These are phyloP conservation scores for Copromyces sp. DNA, from an alignment of 495 filamentous ascomycete species.

Conservation along the genomic window DNA sequence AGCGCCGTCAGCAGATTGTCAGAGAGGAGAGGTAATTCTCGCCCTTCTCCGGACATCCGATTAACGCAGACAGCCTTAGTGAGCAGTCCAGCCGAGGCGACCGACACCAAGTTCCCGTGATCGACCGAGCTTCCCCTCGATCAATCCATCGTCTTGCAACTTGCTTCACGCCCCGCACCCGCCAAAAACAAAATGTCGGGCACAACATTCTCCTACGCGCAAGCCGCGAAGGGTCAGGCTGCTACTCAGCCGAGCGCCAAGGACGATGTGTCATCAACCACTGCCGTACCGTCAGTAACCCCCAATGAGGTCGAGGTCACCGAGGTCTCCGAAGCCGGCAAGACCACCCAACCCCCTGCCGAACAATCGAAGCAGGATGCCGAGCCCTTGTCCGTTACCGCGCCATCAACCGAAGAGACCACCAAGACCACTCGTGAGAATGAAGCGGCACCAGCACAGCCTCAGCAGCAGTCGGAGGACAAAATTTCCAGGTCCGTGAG, in stretches of 20 bases:
- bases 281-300: constrained; percentile 43
- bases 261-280: constrained; percentile 46
- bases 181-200: constrained; percentile 20
- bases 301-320: constrained; percentile 46
- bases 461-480: constrained; percentile 12
- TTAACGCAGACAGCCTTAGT: constrained; percentile 9
- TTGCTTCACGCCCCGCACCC: background rate
- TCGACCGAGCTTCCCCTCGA: background rate
- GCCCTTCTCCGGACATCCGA: constrained; percentile 22
- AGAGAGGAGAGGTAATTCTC: constrained; percentile 20
- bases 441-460: constrained; percentile 10
- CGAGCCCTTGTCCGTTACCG: constrained; percentile 11
- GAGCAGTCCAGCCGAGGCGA: constrained; percentile 6
- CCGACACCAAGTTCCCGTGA: background rate
- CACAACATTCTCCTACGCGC: constrained; percentile 78
- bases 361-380: constrained; percentile 18
- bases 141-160: constrained; percentile 1
- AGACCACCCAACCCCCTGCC: constrained; percentile 14
- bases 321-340: constrained; percentile 25
- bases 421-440: constrained; percentile 11
- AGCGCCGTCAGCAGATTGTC: constrained; percentile 4
- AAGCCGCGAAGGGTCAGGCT: constrained; percentile 75
- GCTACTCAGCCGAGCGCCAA: constrained; percentile 47
- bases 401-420: constrained; percentile 17
- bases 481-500: constrained; percentile 21